Evolutionary conservation across 1,284 basidiomycete genomes (phyloP).

Genomic region (Blastosporella zonata): DNA sequence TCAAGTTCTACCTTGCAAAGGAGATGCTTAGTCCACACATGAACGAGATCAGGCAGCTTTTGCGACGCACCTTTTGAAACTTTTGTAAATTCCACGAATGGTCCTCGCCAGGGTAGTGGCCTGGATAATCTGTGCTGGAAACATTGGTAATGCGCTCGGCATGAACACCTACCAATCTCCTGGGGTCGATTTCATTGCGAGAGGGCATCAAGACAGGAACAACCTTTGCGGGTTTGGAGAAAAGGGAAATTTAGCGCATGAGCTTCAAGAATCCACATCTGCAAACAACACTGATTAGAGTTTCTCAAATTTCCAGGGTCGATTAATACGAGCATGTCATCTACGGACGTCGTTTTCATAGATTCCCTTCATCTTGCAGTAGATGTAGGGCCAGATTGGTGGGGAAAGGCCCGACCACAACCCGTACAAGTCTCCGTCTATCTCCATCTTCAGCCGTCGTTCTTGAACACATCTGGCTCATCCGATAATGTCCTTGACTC

Average conservation of each 20-base stretch:
- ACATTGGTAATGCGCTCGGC: slow-evolving; percentile 81
- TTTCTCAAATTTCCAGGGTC: too few relatives aligned
- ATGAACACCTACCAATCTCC: slow-evolving; percentile 42
- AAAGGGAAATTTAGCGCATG: slow-evolving; percentile 8
- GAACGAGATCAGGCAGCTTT: neutral
- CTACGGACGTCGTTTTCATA: slow-evolving; percentile 40
- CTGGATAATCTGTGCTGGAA: slow-evolving; percentile 84
- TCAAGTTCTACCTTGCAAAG: slow-evolving; percentile 58
- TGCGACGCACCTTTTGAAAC: slow-evolving; percentile 71
- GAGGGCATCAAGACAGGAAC: slow-evolving; percentile 10
- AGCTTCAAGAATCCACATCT: slow-evolving; percentile 1
- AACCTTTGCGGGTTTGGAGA: neutral
- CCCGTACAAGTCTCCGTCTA: slow-evolving; percentile 41
- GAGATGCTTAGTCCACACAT: slow-evolving; percentile 14
- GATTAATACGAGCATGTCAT: too few relatives aligned
- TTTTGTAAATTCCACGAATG: slow-evolving; percentile 76
- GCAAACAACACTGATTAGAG: neutral
- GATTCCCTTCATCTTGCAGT: slow-evolving; percentile 36
- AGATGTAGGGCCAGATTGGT: slow-evolving; percentile 45
- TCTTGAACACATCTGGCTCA: slow-evolving; percentile 34
- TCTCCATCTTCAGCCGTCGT: slow-evolving; percentile 36
- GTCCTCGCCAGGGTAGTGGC: slow-evolving; percentile 81
- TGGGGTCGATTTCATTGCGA: slow-evolving; percentile 23
- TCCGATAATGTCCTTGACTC: slow-evolving; percentile 47
- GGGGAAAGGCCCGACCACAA: slow-evolving; percentile 42